These are phyloP conservation scores for Nicotiana sylvestris DNA, from an alignment of 257 asterid species.

Conservation along the genomic window DNA sequence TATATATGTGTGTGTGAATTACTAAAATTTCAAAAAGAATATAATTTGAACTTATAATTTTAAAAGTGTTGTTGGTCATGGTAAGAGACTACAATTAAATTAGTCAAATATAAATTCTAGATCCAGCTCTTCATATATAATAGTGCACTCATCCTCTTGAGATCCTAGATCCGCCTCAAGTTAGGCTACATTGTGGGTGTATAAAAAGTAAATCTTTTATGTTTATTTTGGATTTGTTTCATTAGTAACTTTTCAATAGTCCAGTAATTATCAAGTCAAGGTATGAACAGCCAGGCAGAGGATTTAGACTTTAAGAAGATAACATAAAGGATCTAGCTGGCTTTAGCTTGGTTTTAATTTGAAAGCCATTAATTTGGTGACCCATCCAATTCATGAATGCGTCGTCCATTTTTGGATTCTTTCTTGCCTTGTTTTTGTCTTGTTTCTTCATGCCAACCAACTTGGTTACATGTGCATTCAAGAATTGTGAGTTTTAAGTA, in stretches of 20 bases:
- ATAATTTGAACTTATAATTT: no score
- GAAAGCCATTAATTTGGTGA: not conserved
- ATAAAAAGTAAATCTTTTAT: no score
- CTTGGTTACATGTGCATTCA: not conserved
- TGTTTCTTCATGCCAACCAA: constrained; percentile 5
- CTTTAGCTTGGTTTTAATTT: not conserved
- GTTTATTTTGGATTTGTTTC: not conserved
- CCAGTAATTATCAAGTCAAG: not conserved
- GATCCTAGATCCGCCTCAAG: no score
- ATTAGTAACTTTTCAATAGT: not conserved
- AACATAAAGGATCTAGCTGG: not conserved
- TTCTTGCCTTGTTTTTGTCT: not conserved
- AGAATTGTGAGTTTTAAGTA: not conserved
- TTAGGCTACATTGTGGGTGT: no score
- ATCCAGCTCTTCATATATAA: no score
- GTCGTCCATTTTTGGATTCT: not conserved
- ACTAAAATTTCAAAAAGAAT: no score
- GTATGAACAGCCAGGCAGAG: not conserved
- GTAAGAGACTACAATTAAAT: no score
- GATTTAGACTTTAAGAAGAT: not conserved
- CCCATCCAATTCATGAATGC: not conserved
- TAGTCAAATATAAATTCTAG: no score
- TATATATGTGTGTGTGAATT: no score
- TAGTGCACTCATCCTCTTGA: no score
- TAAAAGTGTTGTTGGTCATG: no score